Percentiles rank a stretch among this genome's conserved stretches.
Conservation (phyloP, 176 grass and related monocot species). For the Carex myosuroides region DNA sequence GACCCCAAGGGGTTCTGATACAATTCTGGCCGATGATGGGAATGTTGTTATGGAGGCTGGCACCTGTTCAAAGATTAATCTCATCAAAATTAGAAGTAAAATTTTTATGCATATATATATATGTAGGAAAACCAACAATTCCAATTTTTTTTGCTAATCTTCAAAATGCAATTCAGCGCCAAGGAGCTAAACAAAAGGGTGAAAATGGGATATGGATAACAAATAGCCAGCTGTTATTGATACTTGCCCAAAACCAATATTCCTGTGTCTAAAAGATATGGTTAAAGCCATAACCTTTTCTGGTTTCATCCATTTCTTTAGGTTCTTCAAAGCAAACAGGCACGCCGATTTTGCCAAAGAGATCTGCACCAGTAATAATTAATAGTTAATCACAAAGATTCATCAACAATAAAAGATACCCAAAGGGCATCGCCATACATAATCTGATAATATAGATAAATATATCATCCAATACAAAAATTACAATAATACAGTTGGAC, state of each 20-base stretch:
- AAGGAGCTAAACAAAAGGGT: not conserved
- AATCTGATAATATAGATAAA: not conserved
- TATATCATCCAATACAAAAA: not conserved
- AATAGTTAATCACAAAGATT: not conserved
- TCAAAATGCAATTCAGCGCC: not conserved
- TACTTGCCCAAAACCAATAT: not conserved
- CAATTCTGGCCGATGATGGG: constrained; percentile 61
- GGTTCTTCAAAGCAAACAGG: constrained; percentile 45
- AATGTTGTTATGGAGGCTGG: constrained; percentile 50
- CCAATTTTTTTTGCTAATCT: not conserved
- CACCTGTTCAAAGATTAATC: constrained; percentile 36
- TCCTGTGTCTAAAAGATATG: not conserved
- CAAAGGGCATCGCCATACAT: not conserved
- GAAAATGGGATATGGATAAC: not conserved
- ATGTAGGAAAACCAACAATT: not conserved
- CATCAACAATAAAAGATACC: not conserved
- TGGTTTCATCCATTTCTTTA: constrained; percentile 91
- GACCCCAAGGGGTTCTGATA: constrained; percentile 79
- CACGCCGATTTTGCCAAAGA: constrained; percentile 50
- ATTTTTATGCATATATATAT: not conserved
- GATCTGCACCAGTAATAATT: constrained; percentile 44
- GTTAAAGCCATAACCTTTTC: constrained; percentile 49
- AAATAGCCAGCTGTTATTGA: not conserved
- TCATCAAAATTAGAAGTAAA: not conserved
- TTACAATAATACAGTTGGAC: not conserved